Evolutionary conservation across 768 basidiomycete species (phyloP).

Genomic region (Trametes elegans): DNA sequence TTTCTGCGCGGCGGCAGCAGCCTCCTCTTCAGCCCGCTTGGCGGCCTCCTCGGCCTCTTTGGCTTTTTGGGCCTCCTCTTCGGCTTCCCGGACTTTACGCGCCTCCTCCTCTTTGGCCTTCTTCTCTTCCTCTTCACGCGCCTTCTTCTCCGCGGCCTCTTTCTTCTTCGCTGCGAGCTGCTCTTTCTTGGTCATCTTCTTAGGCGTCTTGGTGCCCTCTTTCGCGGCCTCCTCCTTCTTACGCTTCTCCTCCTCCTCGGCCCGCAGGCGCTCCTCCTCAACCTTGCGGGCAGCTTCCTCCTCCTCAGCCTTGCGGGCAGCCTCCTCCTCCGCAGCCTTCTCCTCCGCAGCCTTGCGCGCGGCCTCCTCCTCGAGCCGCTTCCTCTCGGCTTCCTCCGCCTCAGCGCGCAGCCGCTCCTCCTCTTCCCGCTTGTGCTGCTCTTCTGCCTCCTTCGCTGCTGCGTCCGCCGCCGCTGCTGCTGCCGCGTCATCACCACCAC

Average conservation of each 20-base stretch:
- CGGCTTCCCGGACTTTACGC: conserved; percentile 3
- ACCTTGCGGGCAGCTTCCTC: conserved; percentile 19
- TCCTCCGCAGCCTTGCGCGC: conserved; percentile 23
- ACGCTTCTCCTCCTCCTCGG: conserved; percentile 10
- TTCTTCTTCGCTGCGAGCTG: conserved; percentile 22
- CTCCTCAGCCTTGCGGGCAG: background rate
- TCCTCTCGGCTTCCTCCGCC: background rate
- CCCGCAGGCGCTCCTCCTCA: conserved; percentile 23
- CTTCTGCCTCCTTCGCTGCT: conserved; percentile 24
- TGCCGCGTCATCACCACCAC: conserved; percentile 14
- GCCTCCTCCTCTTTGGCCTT: background rate
- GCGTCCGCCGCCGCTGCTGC: too few relatives aligned
- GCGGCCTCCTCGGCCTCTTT: conserved; percentile 9
- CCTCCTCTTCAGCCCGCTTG: conserved; percentile 3
- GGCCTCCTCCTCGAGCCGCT: conserved; percentile 5
- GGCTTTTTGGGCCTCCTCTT: conserved; percentile 10
- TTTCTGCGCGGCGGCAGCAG: conserved; percentile 12
- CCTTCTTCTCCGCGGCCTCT: conserved; percentile 10
- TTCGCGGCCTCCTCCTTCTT: conserved; percentile 27
- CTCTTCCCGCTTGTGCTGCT: conserved; percentile 22
- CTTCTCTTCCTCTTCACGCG: conserved; percentile 15
- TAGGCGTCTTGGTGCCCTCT: conserved; percentile 8
- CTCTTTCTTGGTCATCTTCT: conserved; percentile 24
- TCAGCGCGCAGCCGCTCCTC: conserved; percentile 5
- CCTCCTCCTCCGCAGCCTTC: conserved; percentile 1